Percentiles rank a stretch among this genome's conserved stretches.
Conservation (phyloP, 2,329 filamentous ascomycete species). For the Pestalotiopsis sp. region DNA sequence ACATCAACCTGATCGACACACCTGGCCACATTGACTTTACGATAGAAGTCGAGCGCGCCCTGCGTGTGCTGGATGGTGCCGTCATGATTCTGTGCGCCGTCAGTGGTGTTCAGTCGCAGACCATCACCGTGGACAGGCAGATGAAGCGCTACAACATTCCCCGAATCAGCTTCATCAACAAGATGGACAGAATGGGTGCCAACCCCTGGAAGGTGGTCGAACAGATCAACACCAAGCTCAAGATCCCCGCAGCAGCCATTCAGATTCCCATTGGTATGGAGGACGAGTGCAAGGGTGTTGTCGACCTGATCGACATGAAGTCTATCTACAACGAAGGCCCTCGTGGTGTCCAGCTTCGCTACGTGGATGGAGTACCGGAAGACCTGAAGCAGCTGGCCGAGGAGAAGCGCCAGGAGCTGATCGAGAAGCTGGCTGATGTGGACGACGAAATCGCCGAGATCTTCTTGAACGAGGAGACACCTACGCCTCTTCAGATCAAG, state of each 20-base stretch:
- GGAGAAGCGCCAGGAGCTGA: conserved; percentile 82
- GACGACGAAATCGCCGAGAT: conserved; percentile 97
- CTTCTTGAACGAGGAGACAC: conserved; percentile 84
- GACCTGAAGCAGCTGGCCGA: conserved; percentile 74
- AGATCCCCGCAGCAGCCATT: conserved; percentile 87
- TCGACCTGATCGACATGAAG: conserved; percentile 91
- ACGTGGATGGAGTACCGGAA: conserved; percentile 81
- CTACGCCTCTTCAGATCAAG: conserved; percentile 82
- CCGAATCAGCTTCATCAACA: conserved; percentile 95
- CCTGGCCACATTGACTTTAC: conserved; percentile 99
- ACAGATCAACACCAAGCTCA: conserved; percentile 95
- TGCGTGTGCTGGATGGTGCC: conserved; percentile 92
- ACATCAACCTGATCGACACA: conserved; percentile 98
- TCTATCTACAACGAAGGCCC: conserved; percentile 89
- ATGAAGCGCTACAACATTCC: conserved; percentile 99
- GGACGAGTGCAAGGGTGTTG: conserved; percentile 88
- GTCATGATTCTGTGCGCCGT: conserved; percentile 99
- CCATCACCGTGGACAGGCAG: conserved; percentile 96
- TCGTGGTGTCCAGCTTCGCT: conserved; percentile 75
- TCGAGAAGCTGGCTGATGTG: conserved; percentile 95
- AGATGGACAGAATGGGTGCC: conserved; percentile 99
- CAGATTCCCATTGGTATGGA: conserved; percentile 94
- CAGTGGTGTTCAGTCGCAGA: conserved; percentile 95
- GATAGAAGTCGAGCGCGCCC: conserved; percentile 94
- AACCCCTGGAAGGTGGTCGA: conserved; percentile 98